Conservation (phyloP, 257 asterid genomes). For the Fraxinus americana region DNA sequence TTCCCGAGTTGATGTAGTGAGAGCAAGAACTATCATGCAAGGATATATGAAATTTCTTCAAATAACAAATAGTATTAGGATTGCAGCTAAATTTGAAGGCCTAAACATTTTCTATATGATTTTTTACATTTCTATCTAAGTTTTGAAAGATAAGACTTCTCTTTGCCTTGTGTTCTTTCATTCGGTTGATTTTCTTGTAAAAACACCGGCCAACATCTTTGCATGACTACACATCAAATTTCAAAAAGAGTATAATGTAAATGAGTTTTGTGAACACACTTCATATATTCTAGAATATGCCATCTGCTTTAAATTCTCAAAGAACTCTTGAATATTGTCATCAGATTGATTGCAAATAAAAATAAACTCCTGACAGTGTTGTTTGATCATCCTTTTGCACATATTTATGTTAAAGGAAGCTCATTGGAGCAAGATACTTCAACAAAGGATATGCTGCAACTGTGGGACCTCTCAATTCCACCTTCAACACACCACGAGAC, state of each 20-base stretch:
- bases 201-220: background rate
- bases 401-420: constrained; percentile 59
- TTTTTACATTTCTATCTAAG: background rate
- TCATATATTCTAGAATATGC: background rate
- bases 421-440: constrained; percentile 91
- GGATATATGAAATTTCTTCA: background rate
- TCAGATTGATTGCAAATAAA: background rate
- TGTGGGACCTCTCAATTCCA: constrained; percentile 64
- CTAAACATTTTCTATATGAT: background rate
- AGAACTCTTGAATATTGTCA: background rate
- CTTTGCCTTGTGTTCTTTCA: background rate
- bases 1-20: background rate
- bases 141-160: background rate
- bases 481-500: constrained; percentile 70
- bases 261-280: background rate
- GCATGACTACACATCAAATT: background rate
- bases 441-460: constrained; percentile 70
- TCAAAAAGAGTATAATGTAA: background rate
- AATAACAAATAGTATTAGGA: background rate
- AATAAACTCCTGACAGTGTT: background rate
- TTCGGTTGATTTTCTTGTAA: background rate
- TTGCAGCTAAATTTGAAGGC: background rate
- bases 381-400: background rate
- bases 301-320: background rate
- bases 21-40: background rate